Percentiles rank a stretch among this genome's conserved stretches.
phyloP scores from a whole-genome alignment of 2,329 filamentous ascomycete genomes.

The Aspergillus melleus region DNA sequence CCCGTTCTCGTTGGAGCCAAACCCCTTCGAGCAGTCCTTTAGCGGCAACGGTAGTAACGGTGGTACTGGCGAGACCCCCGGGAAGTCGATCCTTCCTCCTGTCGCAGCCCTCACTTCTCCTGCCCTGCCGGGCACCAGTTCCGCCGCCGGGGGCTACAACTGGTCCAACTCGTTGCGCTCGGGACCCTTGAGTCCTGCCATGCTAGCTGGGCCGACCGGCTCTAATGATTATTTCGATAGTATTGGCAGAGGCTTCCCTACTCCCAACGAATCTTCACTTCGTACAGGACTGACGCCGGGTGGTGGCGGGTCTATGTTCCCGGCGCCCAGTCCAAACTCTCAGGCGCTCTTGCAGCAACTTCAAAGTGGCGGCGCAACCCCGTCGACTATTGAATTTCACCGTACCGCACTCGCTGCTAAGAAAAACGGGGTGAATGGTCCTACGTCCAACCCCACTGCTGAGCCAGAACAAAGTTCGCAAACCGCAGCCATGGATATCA shows the following conservation, averaged over 20 bases:
- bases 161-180: constrained; percentile 88
- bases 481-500: constrained; percentile 45
- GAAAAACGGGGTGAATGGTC: constrained; percentile 49
- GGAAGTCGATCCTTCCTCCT: constrained; percentile 77
- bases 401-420: constrained; percentile 82
- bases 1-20: constrained; percentile 69
- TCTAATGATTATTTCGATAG: constrained; percentile 87
- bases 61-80: constrained; percentile 71
- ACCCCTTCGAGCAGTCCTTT: constrained; percentile 97
- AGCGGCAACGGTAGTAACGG: constrained; percentile 43
- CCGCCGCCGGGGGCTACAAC: constrained; percentile 67
- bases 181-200: constrained; percentile 92
- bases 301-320: constrained; percentile 96
- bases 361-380: constrained; percentile 79
- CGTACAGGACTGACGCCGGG: constrained; percentile 90
- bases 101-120: constrained; percentile 91
- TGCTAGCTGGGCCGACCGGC: constrained; percentile 79
- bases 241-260: constrained; percentile 81
- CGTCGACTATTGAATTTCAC: constrained; percentile 90
- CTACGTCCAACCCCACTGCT: constrained; percentile 45
- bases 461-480: constrained; percentile 37
- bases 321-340: constrained; percentile 82
- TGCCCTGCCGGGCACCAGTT: constrained; percentile 73
- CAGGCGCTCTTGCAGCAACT: constrained; percentile 78
- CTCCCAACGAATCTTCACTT: constrained; percentile 93